Base-by-base conservation (phyloP, 306 rosid genomes). In the Hippophae rhamnoides region DNA sequence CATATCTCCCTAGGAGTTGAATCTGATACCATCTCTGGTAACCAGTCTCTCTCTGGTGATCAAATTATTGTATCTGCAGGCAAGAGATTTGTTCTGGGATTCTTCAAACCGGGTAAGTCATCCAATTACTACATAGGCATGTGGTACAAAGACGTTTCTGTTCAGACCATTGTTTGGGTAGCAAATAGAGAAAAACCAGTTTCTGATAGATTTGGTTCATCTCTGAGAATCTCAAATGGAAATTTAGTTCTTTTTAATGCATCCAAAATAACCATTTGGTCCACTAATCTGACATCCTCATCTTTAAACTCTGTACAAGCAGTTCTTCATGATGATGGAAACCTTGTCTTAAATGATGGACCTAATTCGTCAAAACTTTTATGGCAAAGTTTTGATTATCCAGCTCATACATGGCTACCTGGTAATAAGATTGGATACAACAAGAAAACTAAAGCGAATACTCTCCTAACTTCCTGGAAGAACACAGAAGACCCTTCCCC, bases 321-420 rank as follows among this genome's bases (percentile, higher is more conserved):
- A 41, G 48, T 66, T 6, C 82, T 82, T 40, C 67, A 56, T 25
- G 82, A 69, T 63, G 1, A n/a, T 48, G 85, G 88, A 60, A 82
- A 82, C 59, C 78, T 79, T 14, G 75, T 82, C 45, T 38, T 82
- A 43, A 58, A 49, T n/a, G 40, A 62, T 53, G 73, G 10, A 26
- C 10, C 76, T 31, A 52, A 52, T 31, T 66, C 76, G 13, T 44
- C 65, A 23, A 42, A 60, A 1, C n/a, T 4, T 59, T 44, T 72
- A 1, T 83, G 83, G 89, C 81, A 77, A 48, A 83, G 85, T 65
- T 79, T 83, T 66, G 85, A 83, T 66, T 54, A 79, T 48, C 89
- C 75, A 66, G 12, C 85, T 1, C 18, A 83, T 65, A 77, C 83
- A 53, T 76, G 65, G 71, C 81, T 83, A 53, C 83, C 81, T 0